Evolutionary conservation across 208 protist species (phyloP).

Genomic region (Crithidia bombi): DNA sequence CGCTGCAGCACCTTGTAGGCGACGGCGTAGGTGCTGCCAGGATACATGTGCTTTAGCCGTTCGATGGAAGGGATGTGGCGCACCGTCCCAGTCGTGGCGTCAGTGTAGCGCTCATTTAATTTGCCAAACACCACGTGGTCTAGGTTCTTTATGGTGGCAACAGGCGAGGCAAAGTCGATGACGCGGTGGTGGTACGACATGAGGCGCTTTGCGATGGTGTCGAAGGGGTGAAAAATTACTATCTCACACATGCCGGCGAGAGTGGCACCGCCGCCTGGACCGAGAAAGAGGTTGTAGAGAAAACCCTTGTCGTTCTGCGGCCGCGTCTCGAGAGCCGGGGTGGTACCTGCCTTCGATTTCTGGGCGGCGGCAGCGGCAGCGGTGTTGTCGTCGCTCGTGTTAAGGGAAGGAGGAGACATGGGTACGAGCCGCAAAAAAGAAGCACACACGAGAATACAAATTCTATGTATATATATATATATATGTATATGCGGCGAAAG

Average conservation of each 20-base stretch:
- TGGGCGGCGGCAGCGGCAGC: slow-evolving; percentile 63
- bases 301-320: slow-evolving; percentile 32
- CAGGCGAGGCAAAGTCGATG: slow-evolving; percentile 41
- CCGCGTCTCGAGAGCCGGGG: slow-evolving; percentile 2
- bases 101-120: slow-evolving; percentile 37
- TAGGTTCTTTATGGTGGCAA: slow-evolving; percentile 35
- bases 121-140: slow-evolving; percentile 52
- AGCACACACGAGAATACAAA: background rate
- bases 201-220: slow-evolving; percentile 86
- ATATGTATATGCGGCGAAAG: too few species aligned
- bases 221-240: slow-evolving; percentile 86
- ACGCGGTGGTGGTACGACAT: slow-evolving; percentile 70
- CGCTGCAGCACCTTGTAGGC: slow-evolving; percentile 85
- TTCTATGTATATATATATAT: slow-evolving; percentile 21
- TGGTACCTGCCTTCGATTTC: slow-evolving; percentile 45
- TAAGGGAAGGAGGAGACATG: background rate
- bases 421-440: background rate
- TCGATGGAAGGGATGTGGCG: slow-evolving; percentile 38
- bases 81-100: slow-evolving; percentile 7
- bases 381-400: slow-evolving; percentile 56
- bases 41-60: slow-evolving; percentile 70
- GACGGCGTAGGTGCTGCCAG: slow-evolving; percentile 69
- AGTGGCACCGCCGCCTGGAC: slow-evolving; percentile 63
- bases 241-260: slow-evolving; percentile 77
- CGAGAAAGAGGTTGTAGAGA: slow-evolving; percentile 41